Conservation (phyloP, 1,139 yeast species). For the Magnusiomyces fungicola region DNA sequence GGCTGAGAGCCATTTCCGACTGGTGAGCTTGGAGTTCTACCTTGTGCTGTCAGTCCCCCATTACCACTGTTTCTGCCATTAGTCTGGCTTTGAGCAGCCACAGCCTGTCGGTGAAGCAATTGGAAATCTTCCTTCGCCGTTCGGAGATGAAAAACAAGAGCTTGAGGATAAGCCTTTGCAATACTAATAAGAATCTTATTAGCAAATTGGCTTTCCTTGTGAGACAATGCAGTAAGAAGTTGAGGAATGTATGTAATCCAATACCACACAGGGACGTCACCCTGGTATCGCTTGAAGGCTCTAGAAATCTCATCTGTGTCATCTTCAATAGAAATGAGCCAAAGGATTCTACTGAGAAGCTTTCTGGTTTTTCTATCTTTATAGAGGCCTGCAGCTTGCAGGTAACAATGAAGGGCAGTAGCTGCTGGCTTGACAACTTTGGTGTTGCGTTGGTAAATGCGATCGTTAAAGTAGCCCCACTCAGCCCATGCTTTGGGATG, state of each 20-base stretch:
- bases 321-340: conserved; percentile 93
- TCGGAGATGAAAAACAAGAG: conserved; percentile 88
- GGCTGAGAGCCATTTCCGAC: conserved; percentile 48
- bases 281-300: conserved; percentile 87
- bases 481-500: conserved; percentile 99
- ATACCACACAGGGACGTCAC: conserved; percentile 98
- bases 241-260: conserved; percentile 98
- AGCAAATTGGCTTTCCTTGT: conserved; percentile 82
- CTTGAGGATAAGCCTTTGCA: conserved; percentile 96
- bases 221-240: conserved; percentile 78
- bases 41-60: conserved; percentile 10
- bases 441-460: conserved; percentile 78
- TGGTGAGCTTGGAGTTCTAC: conserved; percentile 13
- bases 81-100: conserved; percentile 36
- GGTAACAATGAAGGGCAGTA: conserved; percentile 89
- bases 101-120: conserved; percentile 73
- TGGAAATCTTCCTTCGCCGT: conserved; percentile 93
- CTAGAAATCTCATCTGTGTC: conserved; percentile 70
- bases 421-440: conserved; percentile 80
- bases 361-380: conserved; percentile 89
- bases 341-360: conserved; percentile 77
- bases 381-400: conserved; percentile 95
- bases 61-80: conserved; percentile 10
- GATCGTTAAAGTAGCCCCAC: conserved; percentile 95
- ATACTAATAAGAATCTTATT: conserved; percentile 82